phyloP scores from a whole-genome alignment of 768 basidiomycete genomes.

The Hygrophorus russula region DNA sequence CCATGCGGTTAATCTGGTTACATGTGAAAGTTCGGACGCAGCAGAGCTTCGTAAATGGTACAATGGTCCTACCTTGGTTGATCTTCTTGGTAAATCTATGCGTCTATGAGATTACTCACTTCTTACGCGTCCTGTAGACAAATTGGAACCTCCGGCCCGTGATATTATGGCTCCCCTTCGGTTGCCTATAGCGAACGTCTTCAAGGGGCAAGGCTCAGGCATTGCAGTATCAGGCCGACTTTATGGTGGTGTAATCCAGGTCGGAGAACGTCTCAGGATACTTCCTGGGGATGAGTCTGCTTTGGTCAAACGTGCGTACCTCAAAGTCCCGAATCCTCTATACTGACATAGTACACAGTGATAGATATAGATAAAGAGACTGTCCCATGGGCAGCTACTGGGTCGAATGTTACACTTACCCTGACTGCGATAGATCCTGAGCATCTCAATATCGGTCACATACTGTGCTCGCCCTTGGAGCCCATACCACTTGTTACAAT shows the following conservation, averaged over 20 bases:
- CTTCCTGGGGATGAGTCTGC: constrained; percentile 89
- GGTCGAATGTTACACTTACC: constrained; percentile 80
- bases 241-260: constrained; percentile 82
- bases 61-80: constrained; percentile 71
- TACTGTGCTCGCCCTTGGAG: constrained; percentile 68
- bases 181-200: constrained; percentile 90
- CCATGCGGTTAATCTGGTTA: constrained; percentile 74
- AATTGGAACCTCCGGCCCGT: constrained; percentile 68
- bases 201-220: constrained; percentile 76
- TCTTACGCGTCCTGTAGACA: constrained; percentile 36
- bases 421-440: constrained; percentile 78
- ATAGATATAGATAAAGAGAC: constrained; percentile 75
- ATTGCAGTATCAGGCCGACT: constrained; percentile 75
- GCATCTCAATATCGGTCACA: constrained; percentile 78
- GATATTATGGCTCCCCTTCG: constrained; percentile 71
- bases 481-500: constrained; percentile 64
- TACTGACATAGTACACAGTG: constrained; percentile 31
- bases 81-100: constrained; percentile 54
- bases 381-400: constrained; percentile 83
- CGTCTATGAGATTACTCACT: neutral
- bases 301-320: constrained; percentile 51
- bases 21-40: constrained; percentile 34
- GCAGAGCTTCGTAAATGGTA: constrained; percentile 63
- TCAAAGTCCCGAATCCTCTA: neutral
- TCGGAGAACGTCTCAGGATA: constrained; percentile 79